These are phyloP conservation scores for Mycosphaerella sp. DNA, from an alignment of 2,329 filamentous ascomycete species.

Conservation along the genomic window DNA sequence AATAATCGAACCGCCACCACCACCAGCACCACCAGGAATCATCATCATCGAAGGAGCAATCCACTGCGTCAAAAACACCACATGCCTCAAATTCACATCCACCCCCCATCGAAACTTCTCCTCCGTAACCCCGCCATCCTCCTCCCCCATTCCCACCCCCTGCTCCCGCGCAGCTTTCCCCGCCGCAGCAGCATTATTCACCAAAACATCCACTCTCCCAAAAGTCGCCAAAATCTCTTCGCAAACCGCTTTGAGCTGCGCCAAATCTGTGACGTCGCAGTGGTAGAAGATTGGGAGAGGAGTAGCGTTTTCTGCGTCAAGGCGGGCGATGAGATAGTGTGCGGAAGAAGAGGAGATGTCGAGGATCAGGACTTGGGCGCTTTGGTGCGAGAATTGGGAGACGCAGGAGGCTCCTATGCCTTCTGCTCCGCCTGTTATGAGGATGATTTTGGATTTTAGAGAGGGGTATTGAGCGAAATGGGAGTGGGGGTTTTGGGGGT, in stretches of 20 bases:
- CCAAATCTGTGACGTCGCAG: conserved; percentile 49
- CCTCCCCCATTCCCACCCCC: too few species aligned
- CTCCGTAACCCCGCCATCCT: too few species aligned
- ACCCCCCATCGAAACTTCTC: conserved; percentile 57
- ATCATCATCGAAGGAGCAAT: conserved; percentile 53
- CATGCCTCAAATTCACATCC: conserved; percentile 60
- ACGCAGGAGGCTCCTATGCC: conserved; percentile 59
- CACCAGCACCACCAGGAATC: conserved; percentile 36
- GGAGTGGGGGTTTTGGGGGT: background rate
- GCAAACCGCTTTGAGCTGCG: conserved; percentile 47
- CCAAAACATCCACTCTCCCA: conserved; percentile 51
- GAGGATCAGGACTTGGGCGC: conserved; percentile 54
- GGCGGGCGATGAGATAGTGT: conserved; percentile 40
- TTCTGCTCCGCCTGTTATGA: conserved; percentile 60
- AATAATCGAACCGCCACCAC: conserved; percentile 46
- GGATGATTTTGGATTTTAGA: conserved; percentile 51
- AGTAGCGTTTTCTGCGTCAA: conserved; percentile 20
- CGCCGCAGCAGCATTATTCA: conserved; percentile 56
- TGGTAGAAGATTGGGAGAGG: conserved; percentile 27
- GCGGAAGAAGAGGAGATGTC: conserved; percentile 53
- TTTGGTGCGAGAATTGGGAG: conserved; percentile 53
- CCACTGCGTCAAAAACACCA: conserved; percentile 56
- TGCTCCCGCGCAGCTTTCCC: conserved; percentile 57
- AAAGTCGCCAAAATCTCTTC: conserved; percentile 40
- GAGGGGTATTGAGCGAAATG: conserved; percentile 28